These are phyloP conservation scores for Nyctanthes arbortristis DNA, from an alignment of 257 asterid genomes.

Conservation along the genomic window DNA sequence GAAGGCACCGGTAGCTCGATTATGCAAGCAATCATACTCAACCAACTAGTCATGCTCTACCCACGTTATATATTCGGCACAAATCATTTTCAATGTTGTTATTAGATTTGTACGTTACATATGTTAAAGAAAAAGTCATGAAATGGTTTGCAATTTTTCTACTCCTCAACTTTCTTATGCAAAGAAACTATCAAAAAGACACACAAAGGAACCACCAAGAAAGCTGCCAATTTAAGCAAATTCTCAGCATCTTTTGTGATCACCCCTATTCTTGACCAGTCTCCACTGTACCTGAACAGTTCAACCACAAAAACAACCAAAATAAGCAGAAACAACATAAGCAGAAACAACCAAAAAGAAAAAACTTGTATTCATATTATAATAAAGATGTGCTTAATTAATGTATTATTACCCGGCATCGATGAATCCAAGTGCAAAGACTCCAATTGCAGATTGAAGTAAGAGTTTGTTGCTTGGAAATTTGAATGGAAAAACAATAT, in stretches of 20 bases:
- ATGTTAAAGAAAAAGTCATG: too few relatives aligned
- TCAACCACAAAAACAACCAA: background rate
- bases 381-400: too few relatives aligned
- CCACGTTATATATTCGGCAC: too few relatives aligned
- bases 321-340: background rate
- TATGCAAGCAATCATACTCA: too few relatives aligned
- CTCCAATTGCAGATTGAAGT: constrained; percentile 56
- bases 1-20: too few relatives aligned
- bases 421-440: constrained; percentile 69
- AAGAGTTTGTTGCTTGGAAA: constrained; percentile 35
- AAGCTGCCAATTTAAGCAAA: constrained; percentile 65
- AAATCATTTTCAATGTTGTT: too few relatives aligned
- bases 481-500: constrained; percentile 28
- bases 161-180: constrained; percentile 31
- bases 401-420: constrained; percentile 70
- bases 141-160: too few relatives aligned
- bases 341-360: background rate
- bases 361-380: too few relatives aligned
- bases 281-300: constrained; percentile 80
- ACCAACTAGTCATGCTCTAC: too few relatives aligned
- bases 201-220: constrained; percentile 68
- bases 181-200: constrained; percentile 42
- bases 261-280: constrained; percentile 89
- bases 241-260: constrained; percentile 63
- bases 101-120: too few relatives aligned